Base-by-base conservation (phyloP, 768 basidiomycete genomes). In the Leccinum boreale region DNA sequence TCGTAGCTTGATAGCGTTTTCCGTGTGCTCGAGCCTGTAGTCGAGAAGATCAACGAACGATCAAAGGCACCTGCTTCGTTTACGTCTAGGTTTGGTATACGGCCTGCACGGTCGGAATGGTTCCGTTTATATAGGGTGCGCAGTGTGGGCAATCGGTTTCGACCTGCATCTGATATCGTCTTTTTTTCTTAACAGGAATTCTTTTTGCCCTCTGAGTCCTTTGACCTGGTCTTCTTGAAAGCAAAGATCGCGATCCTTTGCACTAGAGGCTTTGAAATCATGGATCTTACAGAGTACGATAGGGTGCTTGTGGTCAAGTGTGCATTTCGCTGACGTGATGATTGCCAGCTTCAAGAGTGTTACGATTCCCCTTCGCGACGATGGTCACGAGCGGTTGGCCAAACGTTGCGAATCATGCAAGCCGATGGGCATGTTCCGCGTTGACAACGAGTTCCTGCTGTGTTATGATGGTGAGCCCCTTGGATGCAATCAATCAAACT, bases 21-120 rank as follows among this genome's bases (percentile, higher is more conserved):
- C 83, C 91, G 92, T 54, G 94, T 96, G 6, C 81, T 99, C n/a
- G 96, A 99, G 64, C 96, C 96, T 3, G 92, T 98, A n/a, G 81
- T 86, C 4, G 92, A 88, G 63, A 92, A 91, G 72, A 93, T 89
- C 65, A 89, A 87, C 53, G 90, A 91, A 72, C 81, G 85, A 65
- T 78, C 82, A 29, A 87, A 85, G 66, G 84, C 84, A 0, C 85
- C 89, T 3, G 82, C 82, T 44, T 86, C 87, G 6, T 78, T 92
- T 55, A 81, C 88, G 9, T 84, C 85, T 58, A 85, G 89, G 21
- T 81, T 91, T 24, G 87, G 89, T 17, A 84, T 93, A 69, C 83
- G 93, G 9, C 84, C 87, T 15, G 83, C 87, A 33, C 85, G 89
- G 53, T 89, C 92, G 4, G 94, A 97, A 62, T 96, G 95, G 96